phyloP scores from a whole-genome alignment of 805 yeast species.

The Nakazawaea peltata region DNA sequence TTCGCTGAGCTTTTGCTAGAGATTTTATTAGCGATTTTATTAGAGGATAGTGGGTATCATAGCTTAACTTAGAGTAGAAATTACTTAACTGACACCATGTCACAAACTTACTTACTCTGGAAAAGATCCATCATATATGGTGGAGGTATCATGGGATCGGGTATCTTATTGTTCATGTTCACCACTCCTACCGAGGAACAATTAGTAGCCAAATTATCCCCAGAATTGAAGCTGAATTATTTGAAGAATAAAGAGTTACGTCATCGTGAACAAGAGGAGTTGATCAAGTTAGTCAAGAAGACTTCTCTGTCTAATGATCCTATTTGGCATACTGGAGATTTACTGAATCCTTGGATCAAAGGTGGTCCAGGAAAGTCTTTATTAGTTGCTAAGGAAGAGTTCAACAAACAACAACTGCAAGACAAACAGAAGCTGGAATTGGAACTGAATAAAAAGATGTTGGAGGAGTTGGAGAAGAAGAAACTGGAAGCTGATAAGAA shows the following conservation, averaged over 20 bases:
- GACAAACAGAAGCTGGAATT: slow-evolving; percentile 29
- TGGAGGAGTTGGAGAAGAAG: slow-evolving; percentile 24
- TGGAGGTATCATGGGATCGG: slow-evolving; percentile 60
- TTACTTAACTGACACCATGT: no score
- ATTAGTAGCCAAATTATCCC: slow-evolving; percentile 63
- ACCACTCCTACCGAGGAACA: slow-evolving; percentile 85
- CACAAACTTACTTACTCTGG: slow-evolving; percentile 13
- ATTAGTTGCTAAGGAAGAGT: slow-evolving; percentile 33
- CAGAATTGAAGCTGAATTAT: slow-evolving; percentile 74
- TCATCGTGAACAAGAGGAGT: slow-evolving; percentile 58
- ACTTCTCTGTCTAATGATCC: slow-evolving; percentile 70
- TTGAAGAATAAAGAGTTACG: slow-evolving; percentile 56
- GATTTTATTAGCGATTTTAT: no score
- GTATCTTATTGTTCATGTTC: slow-evolving; percentile 62
- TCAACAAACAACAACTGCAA: slow-evolving; percentile 40
- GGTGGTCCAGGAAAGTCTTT: slow-evolving; percentile 29
- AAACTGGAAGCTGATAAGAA: slow-evolving; percentile 19
- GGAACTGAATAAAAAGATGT: slow-evolving; percentile 29
- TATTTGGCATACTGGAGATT: slow-evolving; percentile 72
- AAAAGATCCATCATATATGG: slow-evolving; percentile 34
- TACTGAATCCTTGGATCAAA: slow-evolving; percentile 61
- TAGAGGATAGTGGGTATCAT: no score
- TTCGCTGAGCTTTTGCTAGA: background rate
- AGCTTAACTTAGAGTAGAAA: no score
- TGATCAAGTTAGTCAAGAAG: slow-evolving; percentile 56